Base-by-base conservation (phyloP, 1,284 basidiomycete genomes). In the Leccinum huronense region DNA sequence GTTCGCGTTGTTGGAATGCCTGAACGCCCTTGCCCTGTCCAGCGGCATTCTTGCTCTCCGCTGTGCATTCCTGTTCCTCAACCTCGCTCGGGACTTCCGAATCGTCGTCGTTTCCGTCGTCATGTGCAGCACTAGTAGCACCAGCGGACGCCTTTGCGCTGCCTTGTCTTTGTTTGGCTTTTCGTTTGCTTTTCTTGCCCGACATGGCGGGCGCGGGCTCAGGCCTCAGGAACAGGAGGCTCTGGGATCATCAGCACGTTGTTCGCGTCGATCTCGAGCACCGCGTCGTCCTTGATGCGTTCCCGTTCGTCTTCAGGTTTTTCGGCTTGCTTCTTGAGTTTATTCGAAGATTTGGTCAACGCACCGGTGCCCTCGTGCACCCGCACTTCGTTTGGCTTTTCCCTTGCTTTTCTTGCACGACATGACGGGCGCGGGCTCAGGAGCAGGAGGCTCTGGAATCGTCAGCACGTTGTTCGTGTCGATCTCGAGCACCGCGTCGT, bases 1-100 rank as follows among this genome's bases (percentile, higher is more conserved):
- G 83, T 68, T 97, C 92, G 30, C 91, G 84, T 75, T 97, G 95
- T 73, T 91, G 82, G 75, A 95, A 92, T 0, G 90, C 89, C 58
- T 82, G 83, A 2, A 83, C 71, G n/a, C 78, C 78, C 56, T 77
- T 80, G 54, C 45, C 45, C 19, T 48, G 11, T 2, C 45, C 10
- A 48, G 45, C 73, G 34, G 70, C 81, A 6, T 76, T 79, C 66
- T 83, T 86, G 30, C 60, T 63, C 36, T 79, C 73, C 2, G 84
- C 70, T 0, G 73, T 72, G 57, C 78, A 79, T 68, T 90, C 88
- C 68, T 91, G 89, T 53, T 82, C 87, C 57, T 91, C 86, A 33
- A 88, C 75, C 75, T 89, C 90, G 68, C 86, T 88, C 63, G 88
- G 81, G 51, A 73, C 80, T 63, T 87, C 87, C 9, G 84, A 84